These are phyloP conservation scores for Ascochyta rabiei DNA, from an alignment of 2,329 filamentous ascomycete species.

Conservation along the genomic window DNA sequence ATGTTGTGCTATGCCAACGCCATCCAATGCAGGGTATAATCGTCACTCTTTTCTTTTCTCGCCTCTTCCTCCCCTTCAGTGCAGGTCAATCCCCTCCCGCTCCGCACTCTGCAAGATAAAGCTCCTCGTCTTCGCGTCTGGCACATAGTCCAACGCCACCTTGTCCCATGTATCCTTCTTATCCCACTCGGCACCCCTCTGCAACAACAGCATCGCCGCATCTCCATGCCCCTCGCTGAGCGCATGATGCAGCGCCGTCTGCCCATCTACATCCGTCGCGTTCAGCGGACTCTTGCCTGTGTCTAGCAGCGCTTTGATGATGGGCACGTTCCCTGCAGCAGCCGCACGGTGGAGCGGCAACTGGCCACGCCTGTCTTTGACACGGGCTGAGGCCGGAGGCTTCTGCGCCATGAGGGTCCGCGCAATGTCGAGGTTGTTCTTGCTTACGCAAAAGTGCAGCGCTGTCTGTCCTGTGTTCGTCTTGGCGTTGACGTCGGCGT, in stretches of 20 bases:
- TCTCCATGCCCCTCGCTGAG: conserved; percentile 79
- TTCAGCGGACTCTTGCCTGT: conserved; percentile 81
- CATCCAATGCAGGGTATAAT: conserved; percentile 16
- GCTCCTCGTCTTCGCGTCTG: conserved; percentile 80
- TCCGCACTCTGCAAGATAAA: conserved; percentile 82
- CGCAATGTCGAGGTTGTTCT: conserved; percentile 82
- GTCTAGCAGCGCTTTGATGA: conserved; percentile 80
- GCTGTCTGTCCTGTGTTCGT: conserved; percentile 77
- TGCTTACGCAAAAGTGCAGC: conserved; percentile 90
- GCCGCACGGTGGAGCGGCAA: conserved; percentile 90
- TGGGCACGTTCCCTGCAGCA: conserved; percentile 85
- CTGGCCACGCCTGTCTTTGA: conserved; percentile 87
- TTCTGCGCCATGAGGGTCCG: conserved; percentile 76
- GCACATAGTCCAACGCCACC: conserved; percentile 79
- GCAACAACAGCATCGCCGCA: conserved; percentile 80
- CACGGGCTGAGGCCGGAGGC: conserved; percentile 69
- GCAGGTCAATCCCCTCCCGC: conserved; percentile 77
- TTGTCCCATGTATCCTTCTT: conserved; percentile 75
- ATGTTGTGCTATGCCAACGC: conserved; percentile 5
- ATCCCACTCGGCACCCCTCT: conserved; percentile 80
- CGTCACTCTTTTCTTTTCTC: neutral
- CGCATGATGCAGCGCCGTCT: conserved; percentile 88
- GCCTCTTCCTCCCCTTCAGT: conserved; percentile 16
- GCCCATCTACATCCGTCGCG: conserved; percentile 79
- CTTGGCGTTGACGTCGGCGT: conserved; percentile 74